These are phyloP conservation scores for Fraxinus velutina DNA, from an alignment of 305 asterid species.

Conservation along the genomic window DNA sequence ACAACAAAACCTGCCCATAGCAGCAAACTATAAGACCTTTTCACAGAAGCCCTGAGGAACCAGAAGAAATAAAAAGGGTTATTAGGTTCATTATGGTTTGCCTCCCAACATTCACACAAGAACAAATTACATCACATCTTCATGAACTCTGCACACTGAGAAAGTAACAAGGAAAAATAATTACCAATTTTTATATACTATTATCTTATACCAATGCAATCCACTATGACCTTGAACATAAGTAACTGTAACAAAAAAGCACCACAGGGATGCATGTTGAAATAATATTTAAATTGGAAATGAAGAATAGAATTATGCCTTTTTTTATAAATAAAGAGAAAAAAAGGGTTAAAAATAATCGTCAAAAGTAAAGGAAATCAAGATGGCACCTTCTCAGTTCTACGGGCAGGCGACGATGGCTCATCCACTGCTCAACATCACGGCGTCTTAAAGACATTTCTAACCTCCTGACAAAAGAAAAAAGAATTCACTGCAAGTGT, in stretches of 20 bases:
- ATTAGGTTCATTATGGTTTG: not conserved
- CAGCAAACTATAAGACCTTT: not conserved
- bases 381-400: conserved; percentile 53
- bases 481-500: not conserved
- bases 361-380: not conserved
- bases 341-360: not conserved
- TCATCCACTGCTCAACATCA: conserved; percentile 95
- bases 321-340: not conserved
- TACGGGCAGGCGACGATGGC: conserved; percentile 78
- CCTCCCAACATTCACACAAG: not conserved
- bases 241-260: not conserved
- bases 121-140: not conserved
- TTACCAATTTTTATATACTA: not conserved
- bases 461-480: conserved; percentile 50
- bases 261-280: not conserved
- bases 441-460: conserved; percentile 82
- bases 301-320: not conserved
- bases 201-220: not conserved
- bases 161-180: not conserved
- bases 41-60: not conserved
- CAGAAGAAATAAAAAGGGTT: not conserved
- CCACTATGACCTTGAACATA: not conserved
- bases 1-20: not conserved
- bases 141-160: not conserved
- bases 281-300: not conserved